These are phyloP conservation scores for Fusarium sp. DNA, from an alignment of 2,329 filamentous ascomycete species.

Conservation along the genomic window DNA sequence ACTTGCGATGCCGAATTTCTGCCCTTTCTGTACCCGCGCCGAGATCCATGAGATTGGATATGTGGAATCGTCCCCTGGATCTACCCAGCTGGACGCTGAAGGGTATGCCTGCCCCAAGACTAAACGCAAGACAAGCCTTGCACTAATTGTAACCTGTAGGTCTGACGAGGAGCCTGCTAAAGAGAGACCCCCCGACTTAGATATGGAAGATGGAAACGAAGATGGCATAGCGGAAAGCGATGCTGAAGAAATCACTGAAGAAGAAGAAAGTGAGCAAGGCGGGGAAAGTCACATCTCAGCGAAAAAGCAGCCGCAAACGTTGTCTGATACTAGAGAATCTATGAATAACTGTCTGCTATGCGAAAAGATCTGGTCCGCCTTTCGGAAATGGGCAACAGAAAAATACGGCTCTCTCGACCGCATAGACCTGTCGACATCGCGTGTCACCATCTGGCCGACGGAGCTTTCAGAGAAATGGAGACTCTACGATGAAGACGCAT, in stretches of 20 bases:
- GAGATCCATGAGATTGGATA: neutral
- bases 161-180: neutral
- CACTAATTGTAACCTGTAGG: neutral
- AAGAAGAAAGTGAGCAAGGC: neutral
- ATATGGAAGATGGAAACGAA: neutral
- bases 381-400: neutral
- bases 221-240: neutral
- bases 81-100: neutral
- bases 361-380: neutral
- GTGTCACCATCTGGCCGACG: neutral
- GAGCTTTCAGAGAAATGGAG: neutral
- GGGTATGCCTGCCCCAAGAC: neutral
- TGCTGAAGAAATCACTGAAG: neutral
- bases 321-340: neutral
- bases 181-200: neutral
- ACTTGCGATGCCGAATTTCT: neutral
- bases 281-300: neutral
- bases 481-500: neutral
- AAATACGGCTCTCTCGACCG: neutral
- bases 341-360: neutral
- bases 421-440: neutral
- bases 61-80: neutral
- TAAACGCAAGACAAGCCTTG: neutral
- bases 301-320: neutral
- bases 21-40: neutral